phyloP scores from a whole-genome alignment of 1,139 yeast genomes.

The Blastobotrys capitulatus region DNA sequence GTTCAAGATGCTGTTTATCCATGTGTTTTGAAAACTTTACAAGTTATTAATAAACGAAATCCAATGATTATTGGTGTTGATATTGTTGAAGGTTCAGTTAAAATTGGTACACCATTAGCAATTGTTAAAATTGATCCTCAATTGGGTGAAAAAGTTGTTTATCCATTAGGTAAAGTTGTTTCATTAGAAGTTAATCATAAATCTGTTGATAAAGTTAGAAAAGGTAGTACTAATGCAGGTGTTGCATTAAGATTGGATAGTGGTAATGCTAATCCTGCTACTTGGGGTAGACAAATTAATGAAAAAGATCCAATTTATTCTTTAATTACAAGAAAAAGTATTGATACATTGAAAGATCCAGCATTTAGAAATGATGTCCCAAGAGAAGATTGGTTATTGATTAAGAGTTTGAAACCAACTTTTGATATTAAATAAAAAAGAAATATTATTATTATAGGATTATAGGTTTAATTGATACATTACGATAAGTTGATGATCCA shows the following conservation, averaged over 20 bases:
- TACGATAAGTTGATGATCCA: conserved; percentile 35
- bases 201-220: conserved; percentile 70
- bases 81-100: conserved; percentile 82
- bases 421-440: conserved; percentile 62
- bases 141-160: conserved; percentile 66
- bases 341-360: conserved; percentile 96
- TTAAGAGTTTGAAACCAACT: conserved; percentile 81
- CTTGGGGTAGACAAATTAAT: conserved; percentile 99
- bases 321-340: conserved; percentile 77
- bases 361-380: conserved; percentile 93
- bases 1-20: conserved; percentile 91
- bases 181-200: conserved; percentile 95
- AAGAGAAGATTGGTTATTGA: conserved; percentile 90
- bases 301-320: conserved; percentile 88
- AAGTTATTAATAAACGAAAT: conserved; percentile 96
- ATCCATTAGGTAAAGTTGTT: conserved; percentile 77
- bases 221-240: conserved; percentile 96
- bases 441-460: neutral
- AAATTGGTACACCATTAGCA: conserved; percentile 92
- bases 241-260: conserved; percentile 97
- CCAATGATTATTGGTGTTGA: conserved; percentile 99
- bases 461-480: conserved; percentile 18
- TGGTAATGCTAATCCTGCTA: conserved; percentile 88
- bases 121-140: conserved; percentile 86
- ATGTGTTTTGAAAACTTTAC: conserved; percentile 87